Conservation (phyloP, 2,329 filamentous ascomycete genomes). For the Beauveria bassiana region DNA sequence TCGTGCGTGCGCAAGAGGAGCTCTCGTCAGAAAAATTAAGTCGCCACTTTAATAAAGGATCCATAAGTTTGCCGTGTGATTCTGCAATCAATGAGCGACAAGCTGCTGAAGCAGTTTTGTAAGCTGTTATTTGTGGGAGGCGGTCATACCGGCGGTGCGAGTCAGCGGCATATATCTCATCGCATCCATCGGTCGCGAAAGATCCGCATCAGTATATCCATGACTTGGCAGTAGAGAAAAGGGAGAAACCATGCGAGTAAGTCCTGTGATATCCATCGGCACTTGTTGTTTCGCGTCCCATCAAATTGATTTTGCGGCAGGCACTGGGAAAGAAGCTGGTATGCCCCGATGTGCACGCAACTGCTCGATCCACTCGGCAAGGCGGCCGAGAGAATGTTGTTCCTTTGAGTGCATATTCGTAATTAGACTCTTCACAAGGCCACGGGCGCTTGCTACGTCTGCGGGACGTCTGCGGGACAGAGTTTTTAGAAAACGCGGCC, state of each 20-base stretch:
- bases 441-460: too few relatives aligned
- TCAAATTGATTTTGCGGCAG: not conserved
- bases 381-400: not conserved
- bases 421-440: not conserved
- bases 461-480: too few relatives aligned
- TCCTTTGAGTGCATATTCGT: not conserved
- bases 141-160: not conserved
- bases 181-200: too few relatives aligned
- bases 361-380: slow-evolving; percentile 2
- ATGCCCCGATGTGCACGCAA: not conserved
- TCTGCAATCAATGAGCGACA: too few relatives aligned
- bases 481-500: not conserved
- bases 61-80: too few relatives aligned
- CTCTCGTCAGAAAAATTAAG: too few relatives aligned
- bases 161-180: not conserved
- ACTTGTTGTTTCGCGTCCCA: not conserved
- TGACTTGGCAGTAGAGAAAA: not conserved
- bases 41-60: too few relatives aligned
- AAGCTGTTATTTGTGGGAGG: not conserved
- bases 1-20: too few relatives aligned
- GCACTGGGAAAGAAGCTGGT: not conserved
- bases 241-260: not conserved
- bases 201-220: not conserved
- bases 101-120: too few relatives aligned
- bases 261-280: not conserved